Percentiles rank a stretch among this genome's conserved stretches.
Conservation (phyloP, 1,139 yeast species). For the Diutina mesorugosa region DNA sequence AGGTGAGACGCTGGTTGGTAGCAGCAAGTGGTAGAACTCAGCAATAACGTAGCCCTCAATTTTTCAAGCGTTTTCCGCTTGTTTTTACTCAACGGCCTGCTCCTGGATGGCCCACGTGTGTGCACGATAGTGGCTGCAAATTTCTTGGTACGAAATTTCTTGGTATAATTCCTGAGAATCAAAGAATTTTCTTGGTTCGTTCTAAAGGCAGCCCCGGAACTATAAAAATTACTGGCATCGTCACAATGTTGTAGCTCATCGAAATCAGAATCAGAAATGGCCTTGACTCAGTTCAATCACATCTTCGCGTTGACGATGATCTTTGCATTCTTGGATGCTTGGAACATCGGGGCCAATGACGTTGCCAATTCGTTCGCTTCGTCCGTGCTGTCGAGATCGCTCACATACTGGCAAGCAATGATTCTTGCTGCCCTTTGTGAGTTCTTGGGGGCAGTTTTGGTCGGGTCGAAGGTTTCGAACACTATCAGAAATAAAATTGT, state of each 20-base stretch:
- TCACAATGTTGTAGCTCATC: not conserved
- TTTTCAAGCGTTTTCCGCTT: not conserved
- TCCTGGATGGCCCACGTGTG: not conserved
- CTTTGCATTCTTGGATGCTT: slow-evolving; percentile 72
- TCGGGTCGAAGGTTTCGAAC: slow-evolving; percentile 9
- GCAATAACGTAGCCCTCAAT: not conserved
- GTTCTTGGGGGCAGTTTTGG: slow-evolving; percentile 47
- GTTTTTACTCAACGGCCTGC: not conserved
- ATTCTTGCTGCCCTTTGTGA: slow-evolving; percentile 55
- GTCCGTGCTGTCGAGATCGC: slow-evolving; percentile 55
- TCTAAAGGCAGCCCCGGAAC: not conserved
- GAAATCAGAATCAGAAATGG: not conserved
- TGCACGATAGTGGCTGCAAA: not conserved
- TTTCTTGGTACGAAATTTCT: not conserved
- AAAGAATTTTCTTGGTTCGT: not conserved
- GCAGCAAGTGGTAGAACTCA: too few species aligned
- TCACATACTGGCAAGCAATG: slow-evolving; percentile 69
- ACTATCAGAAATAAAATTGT: slow-evolving; percentile 16
- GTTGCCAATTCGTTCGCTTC: slow-evolving; percentile 75
- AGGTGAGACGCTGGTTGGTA: not conserved
- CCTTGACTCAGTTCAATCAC: slow-evolving; percentile 38
- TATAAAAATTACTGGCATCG: not conserved
- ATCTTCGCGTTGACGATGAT: slow-evolving; percentile 55
- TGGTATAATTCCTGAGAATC: not conserved
- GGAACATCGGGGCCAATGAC: slow-evolving; percentile 76